phyloP scores from a whole-genome alignment of 2,329 filamentous ascomycete species.

The Ustilaginoidea virens region DNA sequence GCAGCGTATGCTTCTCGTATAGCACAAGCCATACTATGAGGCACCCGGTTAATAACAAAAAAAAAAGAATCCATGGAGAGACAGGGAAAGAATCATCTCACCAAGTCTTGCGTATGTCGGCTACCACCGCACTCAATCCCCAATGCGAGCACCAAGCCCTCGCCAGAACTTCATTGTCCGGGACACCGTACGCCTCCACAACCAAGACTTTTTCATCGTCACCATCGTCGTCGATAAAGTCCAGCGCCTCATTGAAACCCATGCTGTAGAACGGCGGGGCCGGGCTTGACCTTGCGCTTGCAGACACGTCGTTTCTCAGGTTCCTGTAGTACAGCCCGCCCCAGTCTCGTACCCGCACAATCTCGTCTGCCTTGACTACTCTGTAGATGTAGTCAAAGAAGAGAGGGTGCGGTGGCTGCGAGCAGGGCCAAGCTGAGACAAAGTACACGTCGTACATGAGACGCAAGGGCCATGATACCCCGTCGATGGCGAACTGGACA shows the following conservation, averaged over 20 bases:
- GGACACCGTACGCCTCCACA: slow-evolving; percentile 56
- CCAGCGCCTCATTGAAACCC: slow-evolving; percentile 7
- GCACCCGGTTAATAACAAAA: slow-evolving; percentile 5
- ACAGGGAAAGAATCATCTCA: slow-evolving; percentile 17
- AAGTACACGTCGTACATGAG: slow-evolving; percentile 52
- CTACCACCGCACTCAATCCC: slow-evolving; percentile 56
- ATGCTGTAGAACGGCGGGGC: slow-evolving; percentile 11
- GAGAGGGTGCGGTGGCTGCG: slow-evolving; percentile 48
- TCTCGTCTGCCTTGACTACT: slow-evolving; percentile 43
- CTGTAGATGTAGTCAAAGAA: slow-evolving; percentile 57
- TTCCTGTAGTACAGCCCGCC: slow-evolving; percentile 26
- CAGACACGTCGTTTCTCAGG: slow-evolving; percentile 6
- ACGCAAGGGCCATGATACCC: slow-evolving; percentile 45
- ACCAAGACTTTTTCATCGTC: slow-evolving; percentile 53
- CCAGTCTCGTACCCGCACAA: slow-evolving; percentile 54
- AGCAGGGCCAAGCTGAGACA: slow-evolving; percentile 49
- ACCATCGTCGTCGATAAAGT: slow-evolving; percentile 18
- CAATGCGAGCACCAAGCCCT: slow-evolving; percentile 66
- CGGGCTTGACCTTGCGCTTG: slow-evolving; percentile 20
- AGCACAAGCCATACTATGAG: slow-evolving; percentile 51
- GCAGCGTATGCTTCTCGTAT: slow-evolving; percentile 64
- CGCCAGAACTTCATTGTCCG: slow-evolving; percentile 62
- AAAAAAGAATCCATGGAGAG: neutral
- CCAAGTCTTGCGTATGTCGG: slow-evolving; percentile 54
- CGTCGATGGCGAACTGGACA: slow-evolving; percentile 48